A percentile compares a stretch with the other conserved stretches of the same genome.
These are phyloP conservation scores for Morella rubra DNA, from an alignment of 306 rosid genomes.

Conservation along the genomic window DNA sequence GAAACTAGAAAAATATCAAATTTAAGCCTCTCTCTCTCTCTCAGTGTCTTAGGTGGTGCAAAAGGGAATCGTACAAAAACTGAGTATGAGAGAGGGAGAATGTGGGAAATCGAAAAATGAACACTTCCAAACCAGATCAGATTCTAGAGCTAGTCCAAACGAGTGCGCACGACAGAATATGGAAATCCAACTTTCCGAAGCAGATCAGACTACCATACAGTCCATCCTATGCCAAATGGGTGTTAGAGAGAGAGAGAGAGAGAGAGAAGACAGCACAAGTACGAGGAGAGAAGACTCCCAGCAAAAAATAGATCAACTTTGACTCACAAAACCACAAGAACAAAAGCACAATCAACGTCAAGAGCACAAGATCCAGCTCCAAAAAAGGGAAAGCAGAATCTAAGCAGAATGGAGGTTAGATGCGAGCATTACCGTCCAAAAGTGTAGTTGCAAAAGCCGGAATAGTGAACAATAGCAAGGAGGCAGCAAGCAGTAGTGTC, in stretches of 20 bases:
- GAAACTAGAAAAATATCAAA: conserved; percentile 2
- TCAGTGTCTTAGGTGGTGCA: no score
- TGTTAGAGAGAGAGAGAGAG: conserved; percentile 9
- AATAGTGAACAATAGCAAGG: conserved; percentile 34
- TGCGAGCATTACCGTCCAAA: conserved; percentile 55
- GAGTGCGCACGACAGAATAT: background rate
- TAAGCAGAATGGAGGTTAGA: conserved; percentile 16
- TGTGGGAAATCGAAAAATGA: background rate
- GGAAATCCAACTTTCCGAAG: conserved; percentile 13
- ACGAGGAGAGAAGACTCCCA: background rate
- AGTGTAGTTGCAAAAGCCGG: conserved; percentile 47
- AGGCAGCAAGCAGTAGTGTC: conserved; percentile 36
- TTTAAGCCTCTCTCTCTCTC: conserved; percentile 2
- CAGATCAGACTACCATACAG: conserved; percentile 20
- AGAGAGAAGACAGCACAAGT: background rate
- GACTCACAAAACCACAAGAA: background rate
- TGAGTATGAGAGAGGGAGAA: background rate
- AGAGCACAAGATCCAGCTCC: conserved; percentile 1
- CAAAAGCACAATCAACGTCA: background rate
- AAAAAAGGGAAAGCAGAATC: background rate
- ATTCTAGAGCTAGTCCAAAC: conserved; percentile 13
- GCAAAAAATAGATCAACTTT: background rate
- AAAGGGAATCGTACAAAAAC: background rate
- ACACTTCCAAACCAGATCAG: conserved; percentile 3
- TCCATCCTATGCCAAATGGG: conserved; percentile 3